A percentile compares a stretch with the other conserved stretches of the same genome.
Conservation (phyloP, 2,329 filamentous ascomycete species). For the Fusarium sp. region DNA sequence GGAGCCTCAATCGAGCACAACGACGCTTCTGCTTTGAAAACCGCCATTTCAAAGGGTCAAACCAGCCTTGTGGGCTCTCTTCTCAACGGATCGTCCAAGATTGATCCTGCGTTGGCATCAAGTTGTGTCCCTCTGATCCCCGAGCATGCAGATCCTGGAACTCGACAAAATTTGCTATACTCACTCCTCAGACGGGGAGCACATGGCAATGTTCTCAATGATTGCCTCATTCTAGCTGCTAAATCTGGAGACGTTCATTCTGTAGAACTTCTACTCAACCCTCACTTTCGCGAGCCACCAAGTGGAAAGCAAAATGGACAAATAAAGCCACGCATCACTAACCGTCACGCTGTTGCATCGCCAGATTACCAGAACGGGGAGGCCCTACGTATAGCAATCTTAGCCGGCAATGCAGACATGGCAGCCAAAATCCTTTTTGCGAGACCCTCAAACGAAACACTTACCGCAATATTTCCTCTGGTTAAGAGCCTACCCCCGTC, state of each 20-base stretch:
- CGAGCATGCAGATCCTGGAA: conserved; percentile 56
- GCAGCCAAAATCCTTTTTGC: conserved; percentile 56
- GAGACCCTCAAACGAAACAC: conserved; percentile 57
- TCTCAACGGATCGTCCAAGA: conserved; percentile 53
- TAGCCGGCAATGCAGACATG: conserved; percentile 56
- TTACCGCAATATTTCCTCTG: conserved; percentile 60
- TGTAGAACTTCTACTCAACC: conserved; percentile 59
- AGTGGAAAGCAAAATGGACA: conserved; percentile 24
- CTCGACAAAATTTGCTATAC: conserved; percentile 55
- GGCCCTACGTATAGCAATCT: conserved; percentile 60
- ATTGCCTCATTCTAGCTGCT: conserved; percentile 61
- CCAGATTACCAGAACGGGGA: conserved; percentile 62
- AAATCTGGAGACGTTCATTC: conserved; percentile 59
- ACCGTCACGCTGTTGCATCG: conserved; percentile 61
- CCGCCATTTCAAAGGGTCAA: conserved; percentile 56
- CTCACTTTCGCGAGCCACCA: conserved; percentile 53
- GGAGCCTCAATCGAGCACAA: conserved; percentile 65
- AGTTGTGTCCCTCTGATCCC: conserved; percentile 61
- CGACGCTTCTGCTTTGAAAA: conserved; percentile 59
- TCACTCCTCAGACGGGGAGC: conserved; percentile 62
- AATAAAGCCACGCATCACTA: conserved; percentile 44
- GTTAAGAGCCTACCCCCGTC: conserved; percentile 54
- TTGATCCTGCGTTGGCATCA: conserved; percentile 58
- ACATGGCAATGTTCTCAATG: conserved; percentile 55
- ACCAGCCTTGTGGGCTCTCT: conserved; percentile 58